Evolutionary conservation across 1,284 basidiomycete species (phyloP), one percentile per base, ranked within the genome.

Genomic region (Athelia sp.): DNA sequence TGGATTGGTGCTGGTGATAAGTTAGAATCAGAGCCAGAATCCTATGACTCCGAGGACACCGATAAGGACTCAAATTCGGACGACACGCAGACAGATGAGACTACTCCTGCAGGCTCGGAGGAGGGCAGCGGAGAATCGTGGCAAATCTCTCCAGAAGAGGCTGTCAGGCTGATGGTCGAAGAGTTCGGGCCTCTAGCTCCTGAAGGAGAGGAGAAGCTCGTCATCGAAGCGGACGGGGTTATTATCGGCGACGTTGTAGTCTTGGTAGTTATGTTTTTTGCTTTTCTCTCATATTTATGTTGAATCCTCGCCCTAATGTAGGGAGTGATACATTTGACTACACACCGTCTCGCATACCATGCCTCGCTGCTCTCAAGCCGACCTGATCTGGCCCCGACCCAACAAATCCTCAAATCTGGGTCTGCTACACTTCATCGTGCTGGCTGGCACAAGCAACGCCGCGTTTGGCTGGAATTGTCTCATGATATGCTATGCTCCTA

Each of bases 291-390:
- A 13, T 13, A 29, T 4, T 29, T 46, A 50, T 42, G 19, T 31
- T 13, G 36, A 22, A n/a, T n/a, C 48, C 22, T 42, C 48, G 47
- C 47, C 45, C 47, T 52, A 52, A 52, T 29, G n/a, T n/a, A 74
- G 77, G 82, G 83, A 15, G 79, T 81, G 46, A 67, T 84, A 22
- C 81, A 84, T 59, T 65, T 86, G 22, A 87, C 83, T 0, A 82
- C 79, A 2, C 81, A 86, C 60, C 74, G 84, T 6, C 54, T 86
- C 13, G 62, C 80, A 0, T 87, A 86, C 60, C 83, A 86, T 56
- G 84, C 84, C 1, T 76, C 80, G 4, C 60, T 86, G n/a, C 73
- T 82, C 2, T 71, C 78, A 0, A 72, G 74, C 14, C 61, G 66
- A 4, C 36, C 36, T 8, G 36, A 40, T 40, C 36, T 40, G 8